Base-by-base conservation (phyloP, 2,329 filamentous ascomycete genomes). In the Neofusicoccum umdonicola region DNA sequence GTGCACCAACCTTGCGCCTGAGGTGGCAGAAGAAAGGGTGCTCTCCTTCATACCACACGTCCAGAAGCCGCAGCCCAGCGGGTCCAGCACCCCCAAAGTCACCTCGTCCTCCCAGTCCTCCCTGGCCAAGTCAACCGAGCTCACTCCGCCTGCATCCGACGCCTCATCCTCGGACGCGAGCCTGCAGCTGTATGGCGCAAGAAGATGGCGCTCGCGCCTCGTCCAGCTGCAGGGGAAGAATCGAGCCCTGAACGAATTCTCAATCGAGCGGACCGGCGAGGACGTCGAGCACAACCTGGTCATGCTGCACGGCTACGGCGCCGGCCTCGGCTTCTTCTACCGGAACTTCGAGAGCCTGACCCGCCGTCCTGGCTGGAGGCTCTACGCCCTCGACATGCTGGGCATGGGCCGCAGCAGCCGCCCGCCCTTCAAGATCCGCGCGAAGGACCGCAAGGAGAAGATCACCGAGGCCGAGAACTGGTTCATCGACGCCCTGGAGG, bases 251-350 rank as follows among this genome's bases (percentile, higher is more conserved):
- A 98, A 99, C 74, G 95, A 99, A 74, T 95, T 97, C 76, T 93
- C 91, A 0, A 87, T 99, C 2, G 92, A 97, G 79, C 85, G 93
- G 54, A 80, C 92, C 0, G 92, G 88, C 44, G 93, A 97, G 74
- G 78, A 88, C 6, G 86, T 87, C 0, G 89, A 96, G 51, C 89
- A 98, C 73, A 95, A 92, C 51, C 83, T 99, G 15, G 94, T 99
- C 50, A 96, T 99, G 87, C 82, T 99, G 3, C 95, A 99, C 75
- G 95, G 95, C 67, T 99, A 99, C 77, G 95, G 95, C 52, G 95
- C 95, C 2, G 95, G 95, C 0, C 84, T 99, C 0, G 95, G 94
- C 27, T 98, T 99, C 79, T 99, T 96, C 83, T 99, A 97, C 84
- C 93, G 94, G 79, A 99, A 99, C 76, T 97, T 96, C 67, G 95